A percentile compares a stretch with the other conserved stretches of the same genome.
These are phyloP conservation scores for Podaxis sp. DNA, from an alignment of 768 basidiomycete species.

Conservation along the genomic window DNA sequence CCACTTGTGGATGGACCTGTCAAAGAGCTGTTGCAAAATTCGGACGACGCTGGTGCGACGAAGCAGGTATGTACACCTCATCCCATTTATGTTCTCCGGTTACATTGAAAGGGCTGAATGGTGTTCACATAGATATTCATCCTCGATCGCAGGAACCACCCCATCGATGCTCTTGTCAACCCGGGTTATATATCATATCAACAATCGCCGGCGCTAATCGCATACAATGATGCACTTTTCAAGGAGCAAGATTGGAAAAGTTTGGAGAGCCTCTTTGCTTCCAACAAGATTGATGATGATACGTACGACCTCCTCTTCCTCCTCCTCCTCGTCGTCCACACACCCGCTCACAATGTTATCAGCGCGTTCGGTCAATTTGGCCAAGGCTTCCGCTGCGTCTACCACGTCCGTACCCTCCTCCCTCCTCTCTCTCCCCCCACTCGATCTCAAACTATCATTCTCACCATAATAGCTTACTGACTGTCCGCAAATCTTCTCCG, in stretches of 20 bases:
- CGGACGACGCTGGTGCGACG: constrained; percentile 44
- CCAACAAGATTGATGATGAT: constrained; percentile 40
- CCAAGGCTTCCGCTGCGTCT: constrained; percentile 46
- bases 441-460: not conserved
- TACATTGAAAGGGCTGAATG: not conserved
- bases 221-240: constrained; percentile 44
- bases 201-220: constrained; percentile 44
- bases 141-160: constrained; percentile 34
- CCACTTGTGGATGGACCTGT: constrained; percentile 41
- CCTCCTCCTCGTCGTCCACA: not conserved
- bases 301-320: constrained; percentile 29
- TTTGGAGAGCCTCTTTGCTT: constrained; percentile 38
- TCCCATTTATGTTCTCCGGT: not conserved
- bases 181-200: constrained; percentile 20
- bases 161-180: constrained; percentile 22
- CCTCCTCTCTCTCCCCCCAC: not conserved
- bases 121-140: constrained; percentile 33
- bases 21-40: constrained; percentile 45
- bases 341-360: not conserved
- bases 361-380: constrained; percentile 53
- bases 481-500: constrained; percentile 46
- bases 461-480: constrained; percentile 38
- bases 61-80: constrained; percentile 30
- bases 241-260: constrained; percentile 40
- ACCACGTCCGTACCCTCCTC: constrained; percentile 40